Base-by-base conservation (phyloP, 768 basidiomycete species). In the Dentipellis fragilis region DNA sequence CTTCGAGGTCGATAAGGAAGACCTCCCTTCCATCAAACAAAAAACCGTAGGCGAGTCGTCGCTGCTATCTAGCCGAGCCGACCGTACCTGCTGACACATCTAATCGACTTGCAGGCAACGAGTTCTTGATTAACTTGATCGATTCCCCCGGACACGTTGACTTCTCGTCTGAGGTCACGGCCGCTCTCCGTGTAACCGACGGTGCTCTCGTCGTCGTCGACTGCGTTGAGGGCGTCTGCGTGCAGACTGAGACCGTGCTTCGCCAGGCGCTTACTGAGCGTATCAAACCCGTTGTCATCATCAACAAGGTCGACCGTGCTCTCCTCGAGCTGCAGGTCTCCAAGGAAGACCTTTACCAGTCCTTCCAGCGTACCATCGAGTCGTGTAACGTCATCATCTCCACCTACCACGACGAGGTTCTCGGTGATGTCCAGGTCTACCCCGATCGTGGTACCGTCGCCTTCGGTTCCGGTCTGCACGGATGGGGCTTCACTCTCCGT, bases 281-380 rank as follows among this genome's bases (percentile, higher is more conserved):
- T 72, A 98, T 99, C 79, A 98, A 96, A 78, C 96, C 96, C 62
- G 96, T 99, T 67, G 85, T 97, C 66, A 84, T 97, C 75, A 96
- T 99, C 77, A 99, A 99, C 85, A 99, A 99, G 80, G 93, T 99
- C 67, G 96, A 99, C 75, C 95, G 96, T 68, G 96, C 96, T 57
- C 84, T 99, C 52, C 90, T 99, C 66, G 96, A 99, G 74, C 85
- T 99, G 49, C 96, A 99, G 72, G 90, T 97, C 63, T 76, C 82
- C 71, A 98, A 98, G 77, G 96, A 99, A 72, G 85, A 87, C 60
- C 87, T 99, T 57, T 99, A 85, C 80, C 96, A 98, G 73, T 90
- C 92, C 49, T 99, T 99, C 87, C 82, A 80, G 64, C 91, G 96
- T 71, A 98, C 96, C 55, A 87, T 98, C 68, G 96, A 99, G 74